Base-by-base conservation (phyloP, 257 asterid genomes). In the Nicotiana noctiflora region DNA sequence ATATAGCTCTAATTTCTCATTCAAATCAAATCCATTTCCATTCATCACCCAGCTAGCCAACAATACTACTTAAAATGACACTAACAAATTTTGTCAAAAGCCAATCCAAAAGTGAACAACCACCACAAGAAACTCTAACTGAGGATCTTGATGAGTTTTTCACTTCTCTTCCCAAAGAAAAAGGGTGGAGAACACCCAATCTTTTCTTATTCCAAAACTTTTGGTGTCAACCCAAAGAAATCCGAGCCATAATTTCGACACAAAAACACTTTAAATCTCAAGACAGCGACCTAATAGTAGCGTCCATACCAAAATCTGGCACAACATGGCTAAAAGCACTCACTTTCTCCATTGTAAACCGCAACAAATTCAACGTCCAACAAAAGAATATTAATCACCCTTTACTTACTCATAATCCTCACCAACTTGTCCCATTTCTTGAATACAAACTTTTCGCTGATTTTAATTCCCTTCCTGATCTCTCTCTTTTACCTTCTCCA, bases 271-370 rank as follows among this genome's bases (percentile, higher is more conserved):
- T 81, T 14, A 5, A 79, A 64, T 84, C 87, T 80, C 84, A 82
- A 21, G 85, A 87, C 49, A 70, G 32, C 0, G 91, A 88, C 21
- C 29, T 90, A 56, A 82, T 91, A 8, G 27, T 91, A 0, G 88
- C 88, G 53, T 82, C 90, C 15, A 51, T 90, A 4, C 94, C 94
- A 0, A 90, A 89, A 84, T 91, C 92, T 13, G 92, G 96, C 34
- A 91, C 91, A 9, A 91, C 92, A 0, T 91, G 93, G 93, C 49
- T 91, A 1, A 90, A 91, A 79, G 93, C 96, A 2, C 76, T 91
- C n/a, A 53, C 75, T 2, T 87, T 81, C 37, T 77, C 88, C 49
- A 67, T 87, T 6, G 82, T 79, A 13, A 87, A 86, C 10, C 62
- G 90, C 25, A 53, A 53, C 34, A 32, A 78, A 1, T 61, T 76